Conservation (phyloP, 2,329 filamentous ascomycete genomes). For the Claviceps pazoutovae region DNA sequence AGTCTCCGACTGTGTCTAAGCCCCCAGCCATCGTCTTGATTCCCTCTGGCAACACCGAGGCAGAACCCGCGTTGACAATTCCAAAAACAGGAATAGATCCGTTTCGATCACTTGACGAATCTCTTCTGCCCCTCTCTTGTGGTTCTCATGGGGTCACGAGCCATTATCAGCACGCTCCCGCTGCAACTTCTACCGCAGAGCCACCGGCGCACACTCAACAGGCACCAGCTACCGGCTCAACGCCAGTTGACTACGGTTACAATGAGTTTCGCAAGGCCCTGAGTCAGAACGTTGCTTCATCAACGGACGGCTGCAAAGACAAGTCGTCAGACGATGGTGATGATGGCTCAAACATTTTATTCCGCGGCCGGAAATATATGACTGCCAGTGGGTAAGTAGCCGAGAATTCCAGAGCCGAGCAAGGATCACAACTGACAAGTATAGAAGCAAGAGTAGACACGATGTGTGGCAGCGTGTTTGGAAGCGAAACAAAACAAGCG, state of each 20-base stretch:
- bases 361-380: constrained; percentile 22
- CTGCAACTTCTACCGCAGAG: constrained; percentile 10
- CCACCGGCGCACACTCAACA: constrained; percentile 10
- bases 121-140: constrained; percentile 10
- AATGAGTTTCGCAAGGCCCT: constrained; percentile 16
- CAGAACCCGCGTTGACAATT: background rate
- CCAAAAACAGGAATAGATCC: constrained; percentile 10
- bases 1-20: constrained; percentile 1
- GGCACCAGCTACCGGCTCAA: constrained; percentile 12
- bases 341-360: constrained; percentile 22
- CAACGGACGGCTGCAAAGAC: constrained; percentile 9
- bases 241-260: constrained; percentile 14
- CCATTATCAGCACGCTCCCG: constrained; percentile 19
- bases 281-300: constrained; percentile 2
- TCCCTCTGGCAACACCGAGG: constrained; percentile 1
- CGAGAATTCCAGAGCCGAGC: background rate
- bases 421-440: background rate
- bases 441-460: constrained; percentile 23
- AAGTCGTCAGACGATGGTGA: constrained; percentile 19
- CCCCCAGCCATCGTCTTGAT: background rate
- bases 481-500: constrained; percentile 37
- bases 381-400: constrained; percentile 17
- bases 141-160: constrained; percentile 15
- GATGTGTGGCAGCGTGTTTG: constrained; percentile 37
- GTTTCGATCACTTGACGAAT: constrained; percentile 10